Evolutionary conservation across 192 early-diverging fungal species (phyloP), one percentile per base, ranked within the genome.

Genomic region (Entomortierella beljakovae): DNA sequence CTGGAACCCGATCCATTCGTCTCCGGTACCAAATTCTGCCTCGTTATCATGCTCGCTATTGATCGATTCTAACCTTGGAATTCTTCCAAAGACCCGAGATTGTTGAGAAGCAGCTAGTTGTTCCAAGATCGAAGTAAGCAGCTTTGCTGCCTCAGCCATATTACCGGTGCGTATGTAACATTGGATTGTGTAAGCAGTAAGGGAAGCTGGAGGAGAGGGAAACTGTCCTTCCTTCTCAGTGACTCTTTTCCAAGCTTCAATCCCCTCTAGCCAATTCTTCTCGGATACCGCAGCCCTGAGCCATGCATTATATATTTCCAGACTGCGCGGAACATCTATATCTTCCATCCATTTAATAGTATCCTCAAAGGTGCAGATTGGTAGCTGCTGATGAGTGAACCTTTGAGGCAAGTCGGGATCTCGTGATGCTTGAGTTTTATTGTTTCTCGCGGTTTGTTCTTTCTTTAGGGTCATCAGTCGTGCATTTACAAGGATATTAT

Each of bases 341-440:
- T 18, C 33, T 32, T 53, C 29, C 71, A 74, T 74, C 43, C 50
- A 48, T 11, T 58, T 56, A 52, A 72, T 58, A 0, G 70, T 72
- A 13, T 32, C 35, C 31, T 58, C 26, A 48, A 72, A 26, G 42
- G 64, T 23, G 38, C 52, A 28, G 1, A 50, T 8, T 11, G 42
- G 16, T 10, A 6, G n/a, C 2, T 26, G 37, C 31, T 15, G 34
- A 13, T 35, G 28, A 6, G 54, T 11, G 15, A 46, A 11, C 20
- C 2, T 46, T 46, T 11, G 37, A 6, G 13, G 13, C 6, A 13
- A 40, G 37, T 13, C 6, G 13, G 40, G 37, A 34, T 48, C 8
- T 29, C 6, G 28, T 16, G 18, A 29, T 29, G 16, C 13, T 26
- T 3, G 29, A 1, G 38, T 22, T 23, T 11, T n/a, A 31, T 40